Evolutionary conservation across 805 yeast species (phyloP), one percentile per base, ranked within the genome.

Genomic region (Wickerhamiella occidentalis): DNA sequence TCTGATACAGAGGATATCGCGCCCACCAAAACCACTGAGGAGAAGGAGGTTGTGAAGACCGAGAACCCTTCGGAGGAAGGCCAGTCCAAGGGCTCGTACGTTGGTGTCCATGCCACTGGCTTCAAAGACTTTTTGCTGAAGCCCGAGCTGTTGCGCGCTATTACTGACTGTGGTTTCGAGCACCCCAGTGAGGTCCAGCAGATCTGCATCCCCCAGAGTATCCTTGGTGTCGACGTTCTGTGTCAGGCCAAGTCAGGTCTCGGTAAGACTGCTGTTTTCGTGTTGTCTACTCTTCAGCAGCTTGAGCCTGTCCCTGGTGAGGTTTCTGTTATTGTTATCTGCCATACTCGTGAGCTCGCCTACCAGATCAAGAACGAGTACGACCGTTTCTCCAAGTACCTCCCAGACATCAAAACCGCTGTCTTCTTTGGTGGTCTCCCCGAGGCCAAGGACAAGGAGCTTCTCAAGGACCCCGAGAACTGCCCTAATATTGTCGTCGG

Each of bases 191-290:
- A 90, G 82, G 98, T 90, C 58, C 98, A 90, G 74, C 98, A 90
- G 74, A 90, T 86, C 59, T 85, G 96, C 70, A 92, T 90, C 63
- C 98, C 98, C 49, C 97, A 92, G 72, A 85, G 96, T 51, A 86
- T 90, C 64, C 82, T 90, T 60, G 98, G 97, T 64, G 90, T 95
- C 54, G 98, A 90, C 66, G 97, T 90, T 52, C 72, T 90, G 58
- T 92, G 98, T 74, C 98, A 90, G 76, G 98, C 98, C 69, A 90
- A 92, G 74, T 92, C 98, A 43, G 98, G 98, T 83, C 76, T 92
- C 59, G 98, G 98, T 80, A 90, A 90, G 69, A 90, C 98, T 52
- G 98, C 98, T 42, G 97, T 90, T 51, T 90, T 90, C 61, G 97
- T 90, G 53, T 76, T 90, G 62, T 85, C 96, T 22, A 90, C 98